phyloP scores from a whole-genome alignment of 345 rosid genomes.

The Streptanthus diversifolius region DNA sequence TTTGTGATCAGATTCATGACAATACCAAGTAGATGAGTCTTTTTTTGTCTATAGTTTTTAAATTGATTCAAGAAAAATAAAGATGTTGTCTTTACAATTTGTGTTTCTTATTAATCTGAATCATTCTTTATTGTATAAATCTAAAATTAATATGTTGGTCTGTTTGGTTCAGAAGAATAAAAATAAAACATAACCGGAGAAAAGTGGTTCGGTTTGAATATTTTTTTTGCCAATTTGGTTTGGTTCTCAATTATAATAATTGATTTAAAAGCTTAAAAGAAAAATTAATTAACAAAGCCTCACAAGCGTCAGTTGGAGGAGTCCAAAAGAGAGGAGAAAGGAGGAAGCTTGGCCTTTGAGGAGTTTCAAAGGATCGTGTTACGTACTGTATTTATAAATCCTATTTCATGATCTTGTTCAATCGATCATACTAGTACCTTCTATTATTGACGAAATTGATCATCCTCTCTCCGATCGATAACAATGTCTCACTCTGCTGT shows the following conservation, averaged over 20 bases:
- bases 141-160: not conserved
- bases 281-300: not conserved
- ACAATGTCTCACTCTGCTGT: conserved; percentile 35
- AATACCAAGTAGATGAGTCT: not conserved
- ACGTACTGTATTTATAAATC: conserved; percentile 22
- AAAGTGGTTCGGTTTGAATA: not conserved
- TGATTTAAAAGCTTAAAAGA: not conserved
- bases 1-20: conserved; percentile 4
- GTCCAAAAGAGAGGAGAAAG: conserved; percentile 31
- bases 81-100: not conserved
- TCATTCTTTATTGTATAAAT: not conserved
- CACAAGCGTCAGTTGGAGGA: conserved; percentile 31
- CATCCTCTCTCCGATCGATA: not conserved
- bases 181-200: not conserved
- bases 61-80: not conserved
- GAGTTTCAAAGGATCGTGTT: conserved; percentile 31
- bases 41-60: not conserved
- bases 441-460: not conserved
- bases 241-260: not conserved
- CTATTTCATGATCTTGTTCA: conserved; percentile 3
- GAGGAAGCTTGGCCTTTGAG: conserved; percentile 29
- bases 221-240: not conserved
- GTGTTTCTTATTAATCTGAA: not conserved
- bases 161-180: not conserved
- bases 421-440: not conserved